Base-by-base conservation (phyloP, 1,284 basidiomycete genomes). In the Ustilago bromivora region DNA sequence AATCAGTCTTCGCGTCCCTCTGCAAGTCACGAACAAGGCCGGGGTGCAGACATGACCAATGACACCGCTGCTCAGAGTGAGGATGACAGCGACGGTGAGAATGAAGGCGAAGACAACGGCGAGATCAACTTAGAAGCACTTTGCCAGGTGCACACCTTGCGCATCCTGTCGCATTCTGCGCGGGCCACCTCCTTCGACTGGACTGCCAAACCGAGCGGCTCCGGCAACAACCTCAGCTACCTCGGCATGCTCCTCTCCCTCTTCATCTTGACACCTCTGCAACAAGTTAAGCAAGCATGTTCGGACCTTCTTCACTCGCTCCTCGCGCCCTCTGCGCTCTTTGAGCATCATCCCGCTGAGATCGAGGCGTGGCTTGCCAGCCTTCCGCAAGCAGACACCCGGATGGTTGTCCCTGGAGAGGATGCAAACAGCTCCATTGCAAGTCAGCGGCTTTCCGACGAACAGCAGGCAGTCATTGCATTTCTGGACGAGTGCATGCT, bases 401-500 rank as follows among this genome's bases (percentile, higher is more conserved):
- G 49, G 2, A 43, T 43, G n/a, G 28, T 49, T 55, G 53, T 31
- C 10, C 17, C 5, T 13, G 57, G 36, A 28, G 61, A 61, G 15
- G 53, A 68, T 13, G 8, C 57, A 6, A 36, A 43, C 8, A 13
- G 31, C 3, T 17, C 6, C 2, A 4, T 28, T 15, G 19, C 41
- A 10, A 35, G 6, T 40, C 60, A 46, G 17, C 52, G 46, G 19
- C 47, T 66, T 15, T 67, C 70, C 2, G 61, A 46, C 5, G 93
- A 92, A 54, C 89, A 89, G 83, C 86, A 11, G 87, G 89, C 41
- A 1, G 89, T 95, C 3, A 87, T 93, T 4, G 81, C 88, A 0
- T 95, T 97, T 87, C 78, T 97, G 13, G 95, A 98, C 79, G 93
- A 95, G 54, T 96, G 94, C 82, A 88, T 93, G 8, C 91, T 92